phyloP scores from a whole-genome alignment of 352 stramenopile genomes.

The Phytophthora nicotianae region DNA sequence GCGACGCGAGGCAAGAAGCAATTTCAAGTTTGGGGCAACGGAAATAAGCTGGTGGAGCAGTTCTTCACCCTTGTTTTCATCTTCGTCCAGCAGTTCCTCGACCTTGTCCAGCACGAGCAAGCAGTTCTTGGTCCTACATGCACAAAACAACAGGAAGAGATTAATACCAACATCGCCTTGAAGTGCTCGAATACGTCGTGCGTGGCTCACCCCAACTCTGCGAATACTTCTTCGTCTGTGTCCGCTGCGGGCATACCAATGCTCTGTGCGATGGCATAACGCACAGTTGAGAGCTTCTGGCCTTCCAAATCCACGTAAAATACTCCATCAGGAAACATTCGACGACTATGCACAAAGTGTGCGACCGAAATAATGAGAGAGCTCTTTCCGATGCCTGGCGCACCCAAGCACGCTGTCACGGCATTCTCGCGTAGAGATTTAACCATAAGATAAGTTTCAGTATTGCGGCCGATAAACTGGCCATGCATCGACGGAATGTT shows the following conservation, averaged over 20 bases:
- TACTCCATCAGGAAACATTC: conserved; percentile 80
- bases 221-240: conserved; percentile 81
- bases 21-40: conserved; percentile 65
- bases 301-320: conserved; percentile 88
- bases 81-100: conserved; percentile 77
- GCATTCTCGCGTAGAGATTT: conserved; percentile 76
- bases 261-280: conserved; percentile 81
- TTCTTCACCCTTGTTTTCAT: conserved; percentile 75
- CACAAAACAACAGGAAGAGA: conserved; percentile 8
- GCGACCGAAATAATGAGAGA: conserved; percentile 83
- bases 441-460: conserved; percentile 81
- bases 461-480: conserved; percentile 83
- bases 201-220: conserved; percentile 56
- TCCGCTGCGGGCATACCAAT: conserved; percentile 77
- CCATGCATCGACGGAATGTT: conserved; percentile 85
- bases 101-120: conserved; percentile 84
- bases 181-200: neutral
- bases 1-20: conserved; percentile 73
- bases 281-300: conserved; percentile 78
- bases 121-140: conserved; percentile 59
- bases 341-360: conserved; percentile 78
- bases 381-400: conserved; percentile 81
- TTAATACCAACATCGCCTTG: neutral
- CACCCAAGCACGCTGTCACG: conserved; percentile 74
- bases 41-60: conserved; percentile 74